Evolutionary conservation across 2,329 filamentous ascomycete species (phyloP), one percentile per base, ranked within the genome.

Genomic region (Aspergillus carbonarius): DNA sequence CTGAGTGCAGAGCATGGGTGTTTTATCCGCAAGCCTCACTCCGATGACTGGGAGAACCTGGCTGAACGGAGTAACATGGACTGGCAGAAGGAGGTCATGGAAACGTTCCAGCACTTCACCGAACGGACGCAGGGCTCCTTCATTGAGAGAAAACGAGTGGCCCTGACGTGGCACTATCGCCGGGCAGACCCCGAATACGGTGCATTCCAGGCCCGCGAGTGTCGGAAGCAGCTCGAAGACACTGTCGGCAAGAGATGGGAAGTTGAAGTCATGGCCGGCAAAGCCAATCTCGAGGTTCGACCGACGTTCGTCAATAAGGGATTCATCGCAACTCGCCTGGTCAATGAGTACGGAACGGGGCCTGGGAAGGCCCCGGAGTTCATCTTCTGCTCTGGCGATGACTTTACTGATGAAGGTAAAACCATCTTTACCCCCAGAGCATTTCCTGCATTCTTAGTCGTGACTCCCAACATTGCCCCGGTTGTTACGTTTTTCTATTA

Each of bases 301-400:
- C 93, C 93, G 27, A 93, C 88, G 0, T 96, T 96, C 70, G 92
- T 99, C 79, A 98, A 98, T 83, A 99, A 99, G 81, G 95, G 95
- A 30, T 92, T 96, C 76, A 98, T 98, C 64, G 91, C 88, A 15
- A 93, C 92, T 78, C 87, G 88, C 5, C 83, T 99, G 17, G 87
- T 98, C 37, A 79, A 85, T 20, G 87, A 87, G 49, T 96, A 96
- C 74, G 87, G 80, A 40, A 72, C 66, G 6, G 79, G 76, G 1
- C 74, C 75, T 1, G 81, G 81, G 4, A 80, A 86, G 52, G 83
- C 84, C 54, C 85, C 93, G 0, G 92, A 93, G 66, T 97, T 98
- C 70, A 87, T 96, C 10, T 82, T 98, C 53, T 99, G 95, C 75
- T 79, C 93, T 61, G 95, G 95, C 42, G 95, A 99, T 74, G 95